phyloP scores from a whole-genome alignment of 2,329 filamentous ascomycete species.

The Mycosphaerella arachidis region DNA sequence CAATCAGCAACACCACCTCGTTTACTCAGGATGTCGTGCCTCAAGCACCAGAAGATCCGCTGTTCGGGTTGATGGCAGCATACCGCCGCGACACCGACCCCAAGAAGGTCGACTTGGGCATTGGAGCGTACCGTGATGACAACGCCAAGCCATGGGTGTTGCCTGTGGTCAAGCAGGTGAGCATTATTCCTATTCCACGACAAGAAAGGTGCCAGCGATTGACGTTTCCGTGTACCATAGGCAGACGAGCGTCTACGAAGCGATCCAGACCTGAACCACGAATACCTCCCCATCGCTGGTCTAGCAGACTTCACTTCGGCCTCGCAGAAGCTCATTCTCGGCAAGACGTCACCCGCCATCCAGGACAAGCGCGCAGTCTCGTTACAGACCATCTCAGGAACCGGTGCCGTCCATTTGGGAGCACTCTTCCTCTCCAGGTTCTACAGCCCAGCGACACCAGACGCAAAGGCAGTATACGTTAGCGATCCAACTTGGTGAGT shows the following conservation, averaged over 20 bases:
- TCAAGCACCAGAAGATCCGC: conserved; percentile 79
- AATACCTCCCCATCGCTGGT: conserved; percentile 95
- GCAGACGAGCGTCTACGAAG: conserved; percentile 84
- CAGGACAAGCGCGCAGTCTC: conserved; percentile 75
- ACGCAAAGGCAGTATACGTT: conserved; percentile 72
- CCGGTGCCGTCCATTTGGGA: conserved; percentile 88
- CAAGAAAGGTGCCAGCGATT: background rate
- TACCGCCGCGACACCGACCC: conserved; percentile 71
- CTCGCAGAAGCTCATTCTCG: conserved; percentile 85
- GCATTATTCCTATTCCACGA: conserved; percentile 18
- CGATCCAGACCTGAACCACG: conserved; percentile 90
- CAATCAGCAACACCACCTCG: conserved; percentile 17
- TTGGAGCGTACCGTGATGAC: conserved; percentile 93
- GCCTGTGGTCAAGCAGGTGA: conserved; percentile 92
- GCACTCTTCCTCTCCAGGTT: conserved; percentile 92
- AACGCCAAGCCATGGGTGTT: conserved; percentile 96
- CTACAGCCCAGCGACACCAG: conserved; percentile 60
- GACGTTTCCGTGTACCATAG: conserved; percentile 44
- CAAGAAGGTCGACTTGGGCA: conserved; percentile 89
- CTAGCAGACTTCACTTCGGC: conserved; percentile 80
- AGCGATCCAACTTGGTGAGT: conserved; percentile 87
- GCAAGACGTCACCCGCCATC: conserved; percentile 73
- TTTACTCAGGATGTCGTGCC: conserved; percentile 27
- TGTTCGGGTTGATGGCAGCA: conserved; percentile 88
- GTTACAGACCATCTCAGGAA: conserved; percentile 94